Evolutionary conservation across 176 grass and related monocot species (phyloP).

Genomic region (Poa pratensis): DNA sequence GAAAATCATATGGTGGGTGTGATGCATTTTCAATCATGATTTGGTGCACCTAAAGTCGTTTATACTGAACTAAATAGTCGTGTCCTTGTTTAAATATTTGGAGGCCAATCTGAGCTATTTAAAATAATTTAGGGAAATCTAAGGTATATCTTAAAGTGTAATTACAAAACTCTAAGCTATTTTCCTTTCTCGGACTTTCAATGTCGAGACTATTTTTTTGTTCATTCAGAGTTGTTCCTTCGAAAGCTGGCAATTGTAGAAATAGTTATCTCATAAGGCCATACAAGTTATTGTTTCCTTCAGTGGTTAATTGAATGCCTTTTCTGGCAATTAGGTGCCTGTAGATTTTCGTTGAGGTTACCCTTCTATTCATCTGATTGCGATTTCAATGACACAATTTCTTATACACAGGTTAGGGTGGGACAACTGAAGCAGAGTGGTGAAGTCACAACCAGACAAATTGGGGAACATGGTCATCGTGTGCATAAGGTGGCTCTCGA

Average conservation of each 20-base stretch:
- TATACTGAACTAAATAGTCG: not conserved
- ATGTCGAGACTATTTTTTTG: no score
- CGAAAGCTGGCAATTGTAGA: no score
- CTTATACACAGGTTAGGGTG: slow-evolving; percentile 65
- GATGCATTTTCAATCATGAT: not conserved
- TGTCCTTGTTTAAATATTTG: not conserved
- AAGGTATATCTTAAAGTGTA: no score
- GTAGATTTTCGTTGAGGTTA: not conserved
- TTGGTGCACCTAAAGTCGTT: no score
- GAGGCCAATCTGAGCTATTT: not conserved
- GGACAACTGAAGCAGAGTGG: slow-evolving; percentile 61
- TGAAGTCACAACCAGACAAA: slow-evolving; percentile 62
- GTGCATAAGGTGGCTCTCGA: slow-evolving; percentile 75
- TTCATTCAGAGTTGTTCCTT: no score
- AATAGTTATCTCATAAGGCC: no score
- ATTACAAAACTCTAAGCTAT: not conserved
- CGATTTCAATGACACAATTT: not conserved
- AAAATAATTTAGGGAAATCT: not conserved
- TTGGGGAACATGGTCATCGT: slow-evolving; percentile 58
- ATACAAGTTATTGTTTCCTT: no score
- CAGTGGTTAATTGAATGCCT: not conserved
- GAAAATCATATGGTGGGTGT: not conserved
- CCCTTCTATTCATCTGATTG: not conserved
- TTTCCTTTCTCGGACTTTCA: not conserved
- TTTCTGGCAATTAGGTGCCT: not conserved